Evolutionary conservation across 202 grass and related monocot genomes (phyloP).

Genomic region (Setaria viridis): DNA sequence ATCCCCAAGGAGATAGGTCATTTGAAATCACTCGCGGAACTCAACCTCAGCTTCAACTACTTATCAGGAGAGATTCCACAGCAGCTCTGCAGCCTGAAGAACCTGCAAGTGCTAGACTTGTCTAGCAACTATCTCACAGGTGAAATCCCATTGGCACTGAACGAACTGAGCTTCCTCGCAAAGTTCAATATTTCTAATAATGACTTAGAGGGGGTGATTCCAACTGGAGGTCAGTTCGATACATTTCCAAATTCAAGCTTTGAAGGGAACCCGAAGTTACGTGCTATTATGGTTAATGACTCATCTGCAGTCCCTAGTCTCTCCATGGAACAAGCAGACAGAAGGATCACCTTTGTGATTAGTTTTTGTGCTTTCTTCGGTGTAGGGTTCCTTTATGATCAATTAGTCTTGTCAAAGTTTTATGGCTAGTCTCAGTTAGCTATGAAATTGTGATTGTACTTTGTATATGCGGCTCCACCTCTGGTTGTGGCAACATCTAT

Average conservation of each 20-base stretch:
- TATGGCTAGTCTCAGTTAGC: not conserved
- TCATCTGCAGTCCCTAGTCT: not conserved
- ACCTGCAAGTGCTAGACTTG: conserved; percentile 61
- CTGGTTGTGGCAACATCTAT: not conserved
- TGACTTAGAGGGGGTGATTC: conserved; percentile 41
- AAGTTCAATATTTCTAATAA: conserved; percentile 50
- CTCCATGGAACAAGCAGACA: conserved; percentile 27
- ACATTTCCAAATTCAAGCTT: conserved; percentile 50
- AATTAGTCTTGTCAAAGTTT: not conserved
- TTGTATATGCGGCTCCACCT: not conserved
- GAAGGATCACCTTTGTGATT: conserved; percentile 28
- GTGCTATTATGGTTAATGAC: not conserved
- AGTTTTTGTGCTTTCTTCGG: conserved; percentile 51
- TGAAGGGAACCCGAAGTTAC: conserved; percentile 37
- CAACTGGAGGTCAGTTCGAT: conserved; percentile 39
- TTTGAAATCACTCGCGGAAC: conserved; percentile 43
- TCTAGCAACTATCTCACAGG: conserved; percentile 54
- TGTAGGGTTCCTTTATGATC: conserved; percentile 2
- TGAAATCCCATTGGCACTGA: conserved; percentile 39
- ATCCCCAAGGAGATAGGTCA: conserved; percentile 56
- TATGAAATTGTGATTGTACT: not conserved
- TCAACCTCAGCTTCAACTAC: conserved; percentile 65
- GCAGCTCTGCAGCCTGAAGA: conserved; percentile 45
- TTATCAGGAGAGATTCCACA: conserved; percentile 65
- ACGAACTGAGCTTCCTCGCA: conserved; percentile 37